Evolutionary conservation across 768 basidiomycete species (phyloP).

Genomic region (Boletus pseudo-olivaceus): DNA sequence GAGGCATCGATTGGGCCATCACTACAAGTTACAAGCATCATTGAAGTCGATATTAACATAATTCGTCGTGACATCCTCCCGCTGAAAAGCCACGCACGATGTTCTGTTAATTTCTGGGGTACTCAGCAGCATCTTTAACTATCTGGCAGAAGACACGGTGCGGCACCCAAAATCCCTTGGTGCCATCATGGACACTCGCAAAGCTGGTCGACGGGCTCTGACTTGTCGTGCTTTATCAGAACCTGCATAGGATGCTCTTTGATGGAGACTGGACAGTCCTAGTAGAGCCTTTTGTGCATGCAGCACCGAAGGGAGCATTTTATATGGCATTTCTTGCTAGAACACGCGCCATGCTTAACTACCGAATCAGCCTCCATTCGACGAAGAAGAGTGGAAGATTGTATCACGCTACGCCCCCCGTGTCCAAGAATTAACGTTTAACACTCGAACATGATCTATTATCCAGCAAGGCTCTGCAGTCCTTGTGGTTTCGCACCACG

Average conservation of each 20-base stretch:
- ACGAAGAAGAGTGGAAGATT: conserved; percentile 1
- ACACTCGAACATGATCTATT: neutral
- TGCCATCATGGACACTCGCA: no score
- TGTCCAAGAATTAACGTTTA: conserved; percentile 3
- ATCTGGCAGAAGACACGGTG: neutral
- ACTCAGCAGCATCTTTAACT: neutral
- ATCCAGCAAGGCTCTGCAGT: conserved; percentile 2
- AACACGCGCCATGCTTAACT: neutral
- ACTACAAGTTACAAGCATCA: no score
- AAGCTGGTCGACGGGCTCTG: neutral
- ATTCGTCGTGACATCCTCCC: neutral
- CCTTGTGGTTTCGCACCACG: neutral
- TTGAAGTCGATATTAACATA: no score
- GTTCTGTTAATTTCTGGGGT: conserved; percentile 4
- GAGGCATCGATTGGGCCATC: no score
- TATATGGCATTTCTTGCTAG: neutral
- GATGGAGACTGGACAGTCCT: conserved; percentile 7
- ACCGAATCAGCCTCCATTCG: neutral
- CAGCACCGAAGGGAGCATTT: no score
- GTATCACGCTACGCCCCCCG: conserved; percentile 7
- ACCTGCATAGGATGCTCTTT: conserved; percentile 13
- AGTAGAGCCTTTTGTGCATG: conserved; percentile 5
- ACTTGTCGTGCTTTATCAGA: conserved; percentile 13
- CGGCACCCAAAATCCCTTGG: neutral
- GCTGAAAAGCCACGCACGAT: neutral